Evolutionary conservation across 2,329 filamentous ascomycete genomes (phyloP), one percentile per base, ranked within the genome.

Genomic region (Curvularia verruculosa): DNA sequence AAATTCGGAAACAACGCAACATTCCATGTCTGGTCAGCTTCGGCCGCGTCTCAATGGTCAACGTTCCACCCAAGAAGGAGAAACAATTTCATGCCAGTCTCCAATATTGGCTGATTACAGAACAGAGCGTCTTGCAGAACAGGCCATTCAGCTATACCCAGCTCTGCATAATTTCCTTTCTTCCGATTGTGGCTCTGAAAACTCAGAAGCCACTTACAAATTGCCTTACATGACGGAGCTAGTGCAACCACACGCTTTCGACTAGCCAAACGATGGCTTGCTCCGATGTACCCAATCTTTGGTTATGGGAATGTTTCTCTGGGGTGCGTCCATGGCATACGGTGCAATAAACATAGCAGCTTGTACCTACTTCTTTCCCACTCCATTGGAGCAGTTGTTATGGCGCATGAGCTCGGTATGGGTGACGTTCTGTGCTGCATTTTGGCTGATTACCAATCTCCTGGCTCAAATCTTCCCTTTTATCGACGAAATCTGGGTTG

Each of bases 311-410:
- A 65, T 62, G 49, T 48, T 58, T 13, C 61, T 68, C 15, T 68
- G 62, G 64, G 45, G 59, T 19, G 56, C 63, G 10, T 62, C 51
- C 6, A 59, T 67, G 46, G 59, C 34, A 1, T 70, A 66, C 37
- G 64, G 63, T n/a, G 67, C 50, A 6, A 59, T 71, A 21, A 66
- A 70, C 34, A 43, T 64, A 24, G 56, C 63, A 1, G 65, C 67
- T 5, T 70, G 66, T 63, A 39, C 62, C 28, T 56, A 61, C 13
- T 52, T 49, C 47, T 71, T 70, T 43, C 65, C 66, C 3, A 52
- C 60, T 0, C 9, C 9, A 12, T 24, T 57, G 18, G 66, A 71
- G 56, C 45, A 55, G 10, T 54, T 58, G 34, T 49, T 70, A 2
- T 70, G 68, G 67, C 56, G 50, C 10, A 31, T 56, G 23, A 59